Evolutionary conservation across 352 stramenopile genomes (phyloP), one percentile per base, ranked within the genome.

Genomic region (Aphanomyces euteiches): DNA sequence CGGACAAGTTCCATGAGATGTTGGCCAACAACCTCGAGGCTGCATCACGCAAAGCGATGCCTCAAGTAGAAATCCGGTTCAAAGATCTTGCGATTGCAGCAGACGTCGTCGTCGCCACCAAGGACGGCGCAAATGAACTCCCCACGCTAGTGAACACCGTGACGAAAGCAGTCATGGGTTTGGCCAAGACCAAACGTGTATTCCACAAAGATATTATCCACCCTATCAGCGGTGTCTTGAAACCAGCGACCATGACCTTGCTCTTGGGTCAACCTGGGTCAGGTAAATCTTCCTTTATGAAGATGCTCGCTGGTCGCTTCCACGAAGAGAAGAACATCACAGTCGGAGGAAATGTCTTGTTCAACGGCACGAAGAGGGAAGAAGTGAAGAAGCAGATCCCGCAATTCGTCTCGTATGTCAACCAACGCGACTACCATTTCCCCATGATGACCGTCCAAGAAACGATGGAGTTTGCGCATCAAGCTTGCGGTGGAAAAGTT

Each of bases 11-110:
- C 19, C 58, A 66, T 56, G 58, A 34, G 38, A 34, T 39, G 12
- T 1, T 66, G 13, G 34, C 38, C n/a, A 19, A 10, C n/a, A 34
- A 66, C 19, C 58, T 66, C 43, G 79, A 88, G 59, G 73, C 50
- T 1, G 73, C 79, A 3, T 61, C 86, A 15, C 79, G 80, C 56
- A 69, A 72, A 10, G 67, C 72, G n/a, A 77, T 87, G 69, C 82
- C 80, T 1, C 80, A 88, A 58, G 80, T 87, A 70, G 82, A 90
- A 60, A 74, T 90, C 34, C 82, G 78, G 19, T 85, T 88, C 64
- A 57, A 72, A 1, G 45, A 90, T 56, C 47, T 90, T 54, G 77
- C 76, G 12, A 61, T 88, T 28, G 77, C 77, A 19, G 82, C 80
- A 0, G 72, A 89, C 43, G 58, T 66, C 3, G n/a, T 53, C 15